These are phyloP conservation scores for Wickerhamiella allomyrinae DNA, from an alignment of 805 yeast genomes.

Conservation along the genomic window DNA sequence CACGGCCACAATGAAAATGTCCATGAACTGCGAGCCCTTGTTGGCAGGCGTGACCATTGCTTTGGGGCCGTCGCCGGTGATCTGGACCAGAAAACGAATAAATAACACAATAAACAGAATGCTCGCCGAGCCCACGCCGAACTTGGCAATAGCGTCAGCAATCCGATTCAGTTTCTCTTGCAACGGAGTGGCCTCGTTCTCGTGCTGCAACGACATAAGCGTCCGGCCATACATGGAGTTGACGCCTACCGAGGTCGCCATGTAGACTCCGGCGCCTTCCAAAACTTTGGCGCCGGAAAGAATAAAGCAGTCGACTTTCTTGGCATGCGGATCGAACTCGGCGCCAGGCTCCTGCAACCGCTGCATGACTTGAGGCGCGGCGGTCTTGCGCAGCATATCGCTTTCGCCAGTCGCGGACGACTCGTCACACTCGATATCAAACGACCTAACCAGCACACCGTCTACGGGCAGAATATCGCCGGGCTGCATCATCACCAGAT, in stretches of 20 bases:
- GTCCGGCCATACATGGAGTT: conserved; percentile 87
- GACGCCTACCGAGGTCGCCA: conserved; percentile 82
- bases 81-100: conserved; percentile 52
- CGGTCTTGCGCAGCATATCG: conserved; percentile 55
- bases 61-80: conserved; percentile 29
- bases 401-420: conserved; percentile 91
- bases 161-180: conserved; percentile 66
- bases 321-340: conserved; percentile 20
- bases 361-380: conserved; percentile 31
- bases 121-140: conserved; percentile 75
- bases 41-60: conserved; percentile 41
- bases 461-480: conserved; percentile 94
- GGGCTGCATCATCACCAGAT: conserved; percentile 65
- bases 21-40: conserved; percentile 73
- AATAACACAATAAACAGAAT: conserved; percentile 69
- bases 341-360: conserved; percentile 22
- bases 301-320: conserved; percentile 59
- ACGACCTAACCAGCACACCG: conserved; percentile 55
- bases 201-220: conserved; percentile 62
- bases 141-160: conserved; percentile 91
- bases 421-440: conserved; percentile 74
- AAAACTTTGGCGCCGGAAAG: conserved; percentile 84
- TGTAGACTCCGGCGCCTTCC: conserved; percentile 72
- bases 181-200: conserved; percentile 75
- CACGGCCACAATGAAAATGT: conserved; percentile 78